Base-by-base conservation (phyloP, 2,329 filamentous ascomycete species). In the Cladosporium sp. region DNA sequence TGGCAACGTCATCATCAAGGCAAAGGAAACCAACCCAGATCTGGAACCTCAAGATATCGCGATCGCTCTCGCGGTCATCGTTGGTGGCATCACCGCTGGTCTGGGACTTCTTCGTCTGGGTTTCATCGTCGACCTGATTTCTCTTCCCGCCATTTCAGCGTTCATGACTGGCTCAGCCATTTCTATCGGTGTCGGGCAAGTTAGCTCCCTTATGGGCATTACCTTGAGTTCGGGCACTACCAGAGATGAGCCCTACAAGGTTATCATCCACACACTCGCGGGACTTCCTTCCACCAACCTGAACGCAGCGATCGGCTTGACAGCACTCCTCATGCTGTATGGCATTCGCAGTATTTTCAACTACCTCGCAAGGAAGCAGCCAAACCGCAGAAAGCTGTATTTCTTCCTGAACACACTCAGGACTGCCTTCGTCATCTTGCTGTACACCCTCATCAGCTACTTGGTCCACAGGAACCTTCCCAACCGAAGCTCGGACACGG, bases 141-240 rank as follows among this genome's bases (percentile, higher is more conserved):
- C 95, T 1, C 87, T 97, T 65, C 89, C 92, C 1, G 92, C 93
- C 0, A 92, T 98, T 64, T 93, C 92, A 0, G 93, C 95, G 2
- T 98, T 97, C 82, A 97, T 98, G 91, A 98, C 95, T 0, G 94
- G 94, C 2, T 97, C 94, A 5, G 93, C 94, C 64, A 86, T 99
- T 78, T 96, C 87, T 73, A 98, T 99, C 75, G 88, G 87, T 18
- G 86, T 88, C 28, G 93, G 95, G 38, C 95, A 99, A 78, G 84
- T 97, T 5, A 90, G 92, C 1, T 85, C 86, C 2, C 81, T 98
- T 77, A 86, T 99, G 81, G 95, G 95, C 7, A 89, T 97, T 74
- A 84, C 83, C 0, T 26, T 64, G 11, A 57, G 36, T 0, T 69
- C 55, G 3, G 86, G 86, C 26, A 87, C 89, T 69, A 96, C 88